A percentile compares a stretch with the other conserved stretches of the same genome.
phyloP scores from a whole-genome alignment of 495 filamentous ascomycete species.

The Tuber microsphaerosporum region DNA sequence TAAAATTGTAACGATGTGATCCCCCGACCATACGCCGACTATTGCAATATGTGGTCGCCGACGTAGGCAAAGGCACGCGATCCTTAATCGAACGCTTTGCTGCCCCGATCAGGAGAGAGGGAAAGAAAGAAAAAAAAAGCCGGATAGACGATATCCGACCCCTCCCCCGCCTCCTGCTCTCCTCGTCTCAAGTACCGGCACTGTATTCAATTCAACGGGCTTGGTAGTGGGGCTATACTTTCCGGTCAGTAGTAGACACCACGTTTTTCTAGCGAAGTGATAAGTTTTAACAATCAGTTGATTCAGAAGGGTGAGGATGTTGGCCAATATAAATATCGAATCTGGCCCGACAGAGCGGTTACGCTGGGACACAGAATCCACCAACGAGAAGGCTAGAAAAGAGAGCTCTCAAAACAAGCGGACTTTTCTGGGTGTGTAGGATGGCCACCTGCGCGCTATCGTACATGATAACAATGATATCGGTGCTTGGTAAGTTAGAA shows the following conservation, averaged over 20 bases:
- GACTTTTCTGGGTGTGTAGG: background rate
- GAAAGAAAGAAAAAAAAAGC: too few species aligned
- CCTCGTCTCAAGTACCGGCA: constrained; percentile 3
- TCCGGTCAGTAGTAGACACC: constrained; percentile 2
- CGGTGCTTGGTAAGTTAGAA: background rate
- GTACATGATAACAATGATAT: background rate
- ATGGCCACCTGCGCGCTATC: background rate
- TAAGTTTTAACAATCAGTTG: constrained; percentile 1
- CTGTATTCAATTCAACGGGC: constrained; percentile 4
- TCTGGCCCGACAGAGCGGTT: constrained; percentile 22
- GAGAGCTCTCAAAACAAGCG: background rate
- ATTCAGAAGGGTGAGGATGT: constrained; percentile 6
- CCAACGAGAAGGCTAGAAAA: background rate
- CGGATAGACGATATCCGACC: background rate
- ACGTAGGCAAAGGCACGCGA: background rate
- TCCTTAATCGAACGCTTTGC: background rate
- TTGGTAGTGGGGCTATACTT: constrained; percentile 3
- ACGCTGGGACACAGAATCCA: constrained; percentile 5
- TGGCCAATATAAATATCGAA: constrained; percentile 21
- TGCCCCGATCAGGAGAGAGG: background rate
- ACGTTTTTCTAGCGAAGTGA: background rate
- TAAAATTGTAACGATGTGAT: constrained; percentile 3
- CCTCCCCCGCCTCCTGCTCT: background rate
- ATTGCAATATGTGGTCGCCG: constrained; percentile 1
- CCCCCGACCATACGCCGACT: constrained; percentile 1